phyloP scores from a whole-genome alignment of 2,329 filamentous ascomycete genomes.

The Phaeosphaeria sp. region DNA sequence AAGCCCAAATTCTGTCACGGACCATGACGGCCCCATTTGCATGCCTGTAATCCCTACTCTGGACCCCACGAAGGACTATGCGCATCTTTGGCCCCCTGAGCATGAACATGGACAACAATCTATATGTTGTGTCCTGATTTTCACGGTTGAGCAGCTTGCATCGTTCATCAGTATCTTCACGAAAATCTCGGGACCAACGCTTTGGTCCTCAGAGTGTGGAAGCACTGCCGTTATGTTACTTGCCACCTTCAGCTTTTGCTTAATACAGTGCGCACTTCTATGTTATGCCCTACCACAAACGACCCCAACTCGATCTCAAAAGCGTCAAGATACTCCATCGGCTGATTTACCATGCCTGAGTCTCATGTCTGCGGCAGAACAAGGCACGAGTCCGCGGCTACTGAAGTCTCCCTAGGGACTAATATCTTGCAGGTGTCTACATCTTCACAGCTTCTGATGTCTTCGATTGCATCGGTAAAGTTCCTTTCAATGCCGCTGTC shows the following conservation, averaged over 20 bases:
- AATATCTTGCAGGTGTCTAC: not conserved
- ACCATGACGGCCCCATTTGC: too few relatives aligned
- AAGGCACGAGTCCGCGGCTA: not conserved
- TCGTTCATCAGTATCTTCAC: not conserved
- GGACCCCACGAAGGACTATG: not conserved
- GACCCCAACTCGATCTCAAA: not conserved
- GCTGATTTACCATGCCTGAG: not conserved
- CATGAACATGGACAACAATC: not conserved
- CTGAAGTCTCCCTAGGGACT: too few relatives aligned
- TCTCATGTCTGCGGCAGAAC: not conserved
- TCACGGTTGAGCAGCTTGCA: not conserved
- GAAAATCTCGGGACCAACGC: not conserved
- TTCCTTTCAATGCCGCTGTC: slow-evolving; percentile 55
- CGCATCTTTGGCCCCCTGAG: not conserved
- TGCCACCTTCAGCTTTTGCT: not conserved
- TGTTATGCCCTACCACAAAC: not conserved
- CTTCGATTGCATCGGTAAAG: slow-evolving; percentile 49
- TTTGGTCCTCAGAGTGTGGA: not conserved
- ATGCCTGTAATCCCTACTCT: not conserved
- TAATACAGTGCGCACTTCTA: not conserved
- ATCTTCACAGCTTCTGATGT: slow-evolving; percentile 8
- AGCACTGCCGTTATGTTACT: not conserved
- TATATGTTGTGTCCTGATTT: not conserved
- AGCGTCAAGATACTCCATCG: not conserved
- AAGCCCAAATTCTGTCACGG: not conserved